Conservation (phyloP, 2,329 filamentous ascomycete genomes). For the Elsinoe ampelina region DNA sequence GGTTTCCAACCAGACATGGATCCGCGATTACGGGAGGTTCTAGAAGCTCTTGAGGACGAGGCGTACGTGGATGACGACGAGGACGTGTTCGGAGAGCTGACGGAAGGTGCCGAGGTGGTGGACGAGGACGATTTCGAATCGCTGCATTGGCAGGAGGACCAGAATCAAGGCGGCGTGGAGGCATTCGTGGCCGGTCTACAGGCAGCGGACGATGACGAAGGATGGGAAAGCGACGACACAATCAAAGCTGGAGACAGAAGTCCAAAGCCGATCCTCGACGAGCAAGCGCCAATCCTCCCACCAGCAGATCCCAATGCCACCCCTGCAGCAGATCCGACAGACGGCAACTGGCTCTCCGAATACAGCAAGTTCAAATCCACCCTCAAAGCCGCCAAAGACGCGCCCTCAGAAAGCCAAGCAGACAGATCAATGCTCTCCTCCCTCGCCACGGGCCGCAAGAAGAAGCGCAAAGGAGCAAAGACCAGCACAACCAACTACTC, state of each 20-base stretch:
- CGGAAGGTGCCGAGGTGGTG: constrained; percentile 61
- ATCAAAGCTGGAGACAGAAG: constrained; percentile 49
- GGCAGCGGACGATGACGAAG: constrained; percentile 55
- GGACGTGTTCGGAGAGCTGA: constrained; percentile 70
- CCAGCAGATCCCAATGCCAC: constrained; percentile 27
- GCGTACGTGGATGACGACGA: constrained; percentile 79
- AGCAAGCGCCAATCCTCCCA: constrained; percentile 39
- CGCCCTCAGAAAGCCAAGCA: constrained; percentile 57
- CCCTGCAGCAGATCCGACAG: constrained; percentile 32
- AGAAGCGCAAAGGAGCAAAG: constrained; percentile 91
- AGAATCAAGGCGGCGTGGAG: constrained; percentile 19
- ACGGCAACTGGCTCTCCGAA: constrained; percentile 80
- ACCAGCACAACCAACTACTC: constrained; percentile 81
- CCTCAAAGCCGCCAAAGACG: constrained; percentile 39
- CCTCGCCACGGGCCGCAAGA: constrained; percentile 68
- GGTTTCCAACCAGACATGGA: constrained; percentile 99
- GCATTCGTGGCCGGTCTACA: constrained; percentile 22
- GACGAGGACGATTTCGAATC: constrained; percentile 73
- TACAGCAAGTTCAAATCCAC: constrained; percentile 79
- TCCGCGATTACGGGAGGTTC: constrained; percentile 74
- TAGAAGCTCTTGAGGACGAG: constrained; percentile 92
- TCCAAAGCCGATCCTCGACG: constrained; percentile 22
- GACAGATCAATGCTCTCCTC: constrained; percentile 60
- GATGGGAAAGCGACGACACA: constrained; percentile 92
- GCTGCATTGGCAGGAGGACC: constrained; percentile 33